A percentile compares a stretch with the other conserved stretches of the same genome.
Evolutionary conservation across 352 stramenopile species (phyloP).

Genomic region (Aphanomyces invadans): DNA sequence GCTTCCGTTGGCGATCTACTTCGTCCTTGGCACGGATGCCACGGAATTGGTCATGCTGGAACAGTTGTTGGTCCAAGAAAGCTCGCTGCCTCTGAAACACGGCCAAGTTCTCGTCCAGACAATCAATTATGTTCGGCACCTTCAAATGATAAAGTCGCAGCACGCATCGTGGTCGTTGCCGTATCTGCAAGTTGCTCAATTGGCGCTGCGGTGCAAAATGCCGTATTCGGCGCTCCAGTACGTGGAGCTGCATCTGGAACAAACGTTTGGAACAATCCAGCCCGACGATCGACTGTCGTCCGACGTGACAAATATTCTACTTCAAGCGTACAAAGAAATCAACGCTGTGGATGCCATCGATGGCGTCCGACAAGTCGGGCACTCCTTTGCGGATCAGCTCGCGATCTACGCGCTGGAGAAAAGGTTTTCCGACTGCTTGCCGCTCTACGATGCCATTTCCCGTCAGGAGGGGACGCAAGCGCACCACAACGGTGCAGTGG

Average conservation of each 20-base stretch:
- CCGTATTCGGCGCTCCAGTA: conserved; percentile 85
- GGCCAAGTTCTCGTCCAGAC: conserved; percentile 68
- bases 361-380: conserved; percentile 16
- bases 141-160: conserved; percentile 33
- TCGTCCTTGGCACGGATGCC: conserved; percentile 21
- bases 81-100: conserved; percentile 33
- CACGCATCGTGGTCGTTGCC: neutral
- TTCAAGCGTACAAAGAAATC: conserved; percentile 10
- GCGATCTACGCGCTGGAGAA: conserved; percentile 6
- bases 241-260: conserved; percentile 82
- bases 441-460: conserved; percentile 6
- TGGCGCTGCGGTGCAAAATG: conserved; percentile 69
- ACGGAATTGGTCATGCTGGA: neutral
- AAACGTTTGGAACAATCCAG: conserved; percentile 35
- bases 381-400: conserved; percentile 27
- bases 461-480: neutral
- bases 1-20: conserved; percentile 60
- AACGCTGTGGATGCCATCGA: conserved; percentile 9
- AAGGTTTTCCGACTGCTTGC: neutral
- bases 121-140: conserved; percentile 75
- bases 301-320: neutral
- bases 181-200: conserved; percentile 45
- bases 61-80: conserved; percentile 6
- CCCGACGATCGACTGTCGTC: conserved; percentile 16
- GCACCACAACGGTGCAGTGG: conserved; percentile 4